A percentile compares a stretch with the other conserved stretches of the same genome.
phyloP scores from a whole-genome alignment of 2,329 filamentous ascomycete species.

The Colletotrichum theobromicola region DNA sequence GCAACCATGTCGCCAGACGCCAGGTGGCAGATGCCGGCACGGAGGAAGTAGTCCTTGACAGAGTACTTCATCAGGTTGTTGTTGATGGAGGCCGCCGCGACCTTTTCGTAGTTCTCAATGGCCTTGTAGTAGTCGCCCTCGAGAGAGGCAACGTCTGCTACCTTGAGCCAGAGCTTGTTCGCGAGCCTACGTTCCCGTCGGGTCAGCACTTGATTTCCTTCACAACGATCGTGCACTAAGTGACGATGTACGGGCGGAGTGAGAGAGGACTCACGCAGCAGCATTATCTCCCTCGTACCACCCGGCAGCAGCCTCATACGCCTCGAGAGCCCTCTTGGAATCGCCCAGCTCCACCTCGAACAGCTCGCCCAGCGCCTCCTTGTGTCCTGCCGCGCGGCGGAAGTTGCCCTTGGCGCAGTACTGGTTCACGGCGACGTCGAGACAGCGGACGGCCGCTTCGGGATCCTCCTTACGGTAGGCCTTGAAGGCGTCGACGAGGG shows the following conservation, averaged over 20 bases:
- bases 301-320: conserved; percentile 83
- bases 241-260: background rate
- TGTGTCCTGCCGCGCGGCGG: conserved; percentile 85
- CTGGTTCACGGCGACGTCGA: conserved; percentile 81
- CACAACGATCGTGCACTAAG: background rate
- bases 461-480: conserved; percentile 88
- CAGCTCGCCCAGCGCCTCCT: conserved; percentile 86
- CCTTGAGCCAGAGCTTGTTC: conserved; percentile 93
- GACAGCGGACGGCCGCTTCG: conserved; percentile 79
- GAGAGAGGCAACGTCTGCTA: conserved; percentile 84
- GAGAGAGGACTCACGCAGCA: conserved; percentile 66
- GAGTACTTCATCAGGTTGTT: conserved; percentile 95
- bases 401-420: conserved; percentile 93
- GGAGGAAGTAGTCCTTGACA: conserved; percentile 95
- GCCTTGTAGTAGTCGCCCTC: conserved; percentile 85
- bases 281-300: conserved; percentile 93
- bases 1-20: conserved; percentile 76
- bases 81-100: conserved; percentile 77
- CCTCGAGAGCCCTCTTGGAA: conserved; percentile 76
- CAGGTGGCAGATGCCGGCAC: conserved; percentile 90
- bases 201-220: background rate
- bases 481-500: conserved; percentile 90
- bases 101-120: conserved; percentile 82
- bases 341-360: conserved; percentile 85
- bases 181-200: conserved; percentile 65